Base-by-base conservation (phyloP, 1,139 yeast species). In the Chernovozyma sophiae-reginae region DNA sequence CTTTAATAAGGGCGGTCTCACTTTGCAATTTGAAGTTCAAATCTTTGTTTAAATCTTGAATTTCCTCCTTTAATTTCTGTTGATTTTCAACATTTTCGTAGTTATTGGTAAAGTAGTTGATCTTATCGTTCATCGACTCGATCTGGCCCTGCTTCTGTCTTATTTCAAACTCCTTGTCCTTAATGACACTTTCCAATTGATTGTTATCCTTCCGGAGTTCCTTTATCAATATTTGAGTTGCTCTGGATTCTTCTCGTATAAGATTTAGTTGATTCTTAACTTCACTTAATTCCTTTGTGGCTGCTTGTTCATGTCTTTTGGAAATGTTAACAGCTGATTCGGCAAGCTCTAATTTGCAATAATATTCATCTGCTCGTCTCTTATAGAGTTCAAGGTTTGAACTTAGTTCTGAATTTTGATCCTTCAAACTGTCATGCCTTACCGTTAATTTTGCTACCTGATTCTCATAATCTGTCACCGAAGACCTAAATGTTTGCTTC, bases 281-380 rank as follows among this genome's bases (percentile, higher is more conserved):
- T 24, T 81, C 87, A 17, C 62, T 59, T 40, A 81, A 63, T 47
- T 86, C 89, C 28, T 65, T 64, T 34, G 60, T 63, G 7, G 84
- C 73, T 37, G 68, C 59, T 35, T 72, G 72, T 52, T 83, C 90
- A 14, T 82, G 79, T 45, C 86, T 68, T 46, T 65, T 66, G 3
- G 87, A 77, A 35, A 79, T 73, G 33, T 73, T 66, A 2, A 85
- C 78, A 2, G 87, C 83, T 34, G 81, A 71, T 51, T 90, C 96
- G 1, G 95, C 92, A 41, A 78, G 73, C 50, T 87, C 95, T 26
- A 89, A 65, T 48, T 86, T 85, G 42, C 72, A 69, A 49, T 74
- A 79, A 51, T 86, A 85, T 46, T 83, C 86, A 33, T 86, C 92
- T 13, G 95, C 79, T 41, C 96, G 73, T 29, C 68, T 62, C 51